Percentiles rank a stretch among this genome's conserved stretches.
These are phyloP conservation scores for Melampsora occidentalis DNA, from an alignment of 1,284 basidiomycete genomes.

Conservation along the genomic window DNA sequence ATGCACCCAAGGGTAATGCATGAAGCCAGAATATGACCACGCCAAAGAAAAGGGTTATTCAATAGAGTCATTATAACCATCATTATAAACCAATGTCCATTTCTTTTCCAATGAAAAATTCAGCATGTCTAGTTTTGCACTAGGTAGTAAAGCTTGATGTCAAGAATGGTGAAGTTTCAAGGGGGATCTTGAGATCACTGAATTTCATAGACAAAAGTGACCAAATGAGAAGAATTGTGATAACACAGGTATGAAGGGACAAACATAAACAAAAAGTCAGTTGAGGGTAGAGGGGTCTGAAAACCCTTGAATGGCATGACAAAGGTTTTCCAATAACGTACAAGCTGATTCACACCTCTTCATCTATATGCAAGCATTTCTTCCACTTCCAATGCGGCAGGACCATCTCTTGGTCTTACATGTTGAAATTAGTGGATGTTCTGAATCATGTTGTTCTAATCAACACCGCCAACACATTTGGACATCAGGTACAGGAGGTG, in stretches of 20 bases:
- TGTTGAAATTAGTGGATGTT: slow-evolving; percentile 23
- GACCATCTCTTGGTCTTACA: slow-evolving; percentile 13
- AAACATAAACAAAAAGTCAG: too few relatives aligned
- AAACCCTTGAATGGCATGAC: too few relatives aligned
- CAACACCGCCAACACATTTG: not conserved
- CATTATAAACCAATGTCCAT: slow-evolving; percentile 42
- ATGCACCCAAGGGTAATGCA: too few relatives aligned
- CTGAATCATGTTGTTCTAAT: not conserved
- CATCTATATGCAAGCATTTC: slow-evolving; percentile 44
- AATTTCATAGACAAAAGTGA: not conserved
- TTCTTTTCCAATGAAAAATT: slow-evolving; percentile 43
- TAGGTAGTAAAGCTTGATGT: slow-evolving; percentile 24
- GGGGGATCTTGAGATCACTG: not conserved
- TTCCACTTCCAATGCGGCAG: slow-evolving; percentile 18
- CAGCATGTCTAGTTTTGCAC: slow-evolving; percentile 40
- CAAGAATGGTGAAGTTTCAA: not conserved
- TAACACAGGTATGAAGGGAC: not conserved
- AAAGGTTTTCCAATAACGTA: slow-evolving; percentile 1
- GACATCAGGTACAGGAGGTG: not conserved
- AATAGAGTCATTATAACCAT: slow-evolving; percentile 31
- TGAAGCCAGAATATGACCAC: too few relatives aligned
- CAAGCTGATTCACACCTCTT: slow-evolving; percentile 37
- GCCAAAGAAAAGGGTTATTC: not conserved
- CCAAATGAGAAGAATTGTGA: not conserved
- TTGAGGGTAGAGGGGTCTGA: too few relatives aligned